A percentile compares a stretch with the other conserved stretches of the same genome.
phyloP scores from a whole-genome alignment of 202 grass and related monocot species.

The Hordeum pubiflorum region DNA sequence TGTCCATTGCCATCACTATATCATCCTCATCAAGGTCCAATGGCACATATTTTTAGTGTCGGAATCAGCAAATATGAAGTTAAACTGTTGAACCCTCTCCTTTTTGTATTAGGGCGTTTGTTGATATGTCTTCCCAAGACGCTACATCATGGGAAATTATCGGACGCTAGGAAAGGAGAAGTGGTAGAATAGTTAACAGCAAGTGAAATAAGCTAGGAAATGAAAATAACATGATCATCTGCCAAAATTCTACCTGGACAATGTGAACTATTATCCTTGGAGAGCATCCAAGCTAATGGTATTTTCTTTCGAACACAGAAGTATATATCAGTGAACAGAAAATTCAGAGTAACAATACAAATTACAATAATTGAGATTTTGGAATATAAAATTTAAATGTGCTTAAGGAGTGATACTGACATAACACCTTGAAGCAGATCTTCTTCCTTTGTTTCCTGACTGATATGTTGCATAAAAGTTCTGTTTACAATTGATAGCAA shows the following conservation, averaged over 20 bases:
- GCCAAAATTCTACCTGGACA: constrained; percentile 71
- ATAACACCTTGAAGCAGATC: constrained; percentile 66
- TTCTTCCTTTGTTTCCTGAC: constrained; percentile 57
- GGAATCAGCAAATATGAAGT: constrained; percentile 38
- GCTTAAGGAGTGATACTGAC: constrained; percentile 67
- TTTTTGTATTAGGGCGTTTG: constrained; percentile 55
- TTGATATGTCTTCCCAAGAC: constrained; percentile 74
- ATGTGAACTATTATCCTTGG: constrained; percentile 53
- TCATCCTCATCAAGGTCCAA: no score
- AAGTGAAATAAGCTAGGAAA: constrained; percentile 15
- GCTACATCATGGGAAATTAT: constrained; percentile 24
- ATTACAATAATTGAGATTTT: constrained; percentile 12
- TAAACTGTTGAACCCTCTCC: constrained; percentile 49
- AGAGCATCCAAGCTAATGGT: constrained; percentile 68
- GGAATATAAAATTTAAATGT: constrained; percentile 42
- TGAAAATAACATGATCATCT: constrained; percentile 63
- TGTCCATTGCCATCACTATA: no score
- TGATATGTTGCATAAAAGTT: constrained; percentile 50
- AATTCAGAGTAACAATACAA: background rate
- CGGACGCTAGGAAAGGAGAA: background rate
- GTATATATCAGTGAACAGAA: no score
- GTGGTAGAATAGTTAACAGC: background rate
- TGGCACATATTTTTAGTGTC: background rate
- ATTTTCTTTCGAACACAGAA: constrained; percentile 57
- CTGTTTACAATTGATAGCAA: background rate